Conservation (phyloP, 495 filamentous ascomycete species). For the Clohesyomyces aquaticus region DNA sequence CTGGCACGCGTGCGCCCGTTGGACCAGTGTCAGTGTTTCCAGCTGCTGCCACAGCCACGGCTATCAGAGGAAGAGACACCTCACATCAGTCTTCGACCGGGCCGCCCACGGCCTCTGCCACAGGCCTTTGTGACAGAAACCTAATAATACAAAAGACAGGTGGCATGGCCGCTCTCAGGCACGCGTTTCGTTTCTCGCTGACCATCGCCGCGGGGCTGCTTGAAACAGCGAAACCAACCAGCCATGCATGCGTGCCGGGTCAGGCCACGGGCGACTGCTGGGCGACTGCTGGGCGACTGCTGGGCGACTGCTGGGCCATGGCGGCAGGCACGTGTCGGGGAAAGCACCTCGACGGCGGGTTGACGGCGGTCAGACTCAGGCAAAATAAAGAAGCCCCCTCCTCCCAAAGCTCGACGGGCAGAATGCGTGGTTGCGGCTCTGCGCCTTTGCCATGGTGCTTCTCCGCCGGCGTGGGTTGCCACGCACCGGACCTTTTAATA, state of each 20-base stretch:
- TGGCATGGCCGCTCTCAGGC: not conserved
- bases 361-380: not conserved
- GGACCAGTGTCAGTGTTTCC: conserved; percentile 15
- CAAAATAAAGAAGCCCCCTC: no score
- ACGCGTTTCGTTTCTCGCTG: conserved; percentile 1
- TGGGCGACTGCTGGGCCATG: no score
- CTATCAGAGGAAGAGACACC: not conserved
- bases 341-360: not conserved
- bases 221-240: conserved; percentile 15
- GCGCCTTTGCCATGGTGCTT: not conserved
- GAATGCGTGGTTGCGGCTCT: not conserved
- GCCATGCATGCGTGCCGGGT: no score
- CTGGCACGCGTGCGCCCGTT: not conserved
- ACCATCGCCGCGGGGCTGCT: not conserved
- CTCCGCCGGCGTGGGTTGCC: not conserved
- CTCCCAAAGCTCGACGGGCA: no score
- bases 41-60: not conserved
- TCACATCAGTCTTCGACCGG: no score
- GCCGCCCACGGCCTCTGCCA: no score
- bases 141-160: no score
- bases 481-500: not conserved
- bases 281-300: no score
- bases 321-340: not conserved
- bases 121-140: no score
- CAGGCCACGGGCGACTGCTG: no score